Conservation (phyloP, 805 yeast genomes). For the Saccharomycopsis sp. region DNA sequence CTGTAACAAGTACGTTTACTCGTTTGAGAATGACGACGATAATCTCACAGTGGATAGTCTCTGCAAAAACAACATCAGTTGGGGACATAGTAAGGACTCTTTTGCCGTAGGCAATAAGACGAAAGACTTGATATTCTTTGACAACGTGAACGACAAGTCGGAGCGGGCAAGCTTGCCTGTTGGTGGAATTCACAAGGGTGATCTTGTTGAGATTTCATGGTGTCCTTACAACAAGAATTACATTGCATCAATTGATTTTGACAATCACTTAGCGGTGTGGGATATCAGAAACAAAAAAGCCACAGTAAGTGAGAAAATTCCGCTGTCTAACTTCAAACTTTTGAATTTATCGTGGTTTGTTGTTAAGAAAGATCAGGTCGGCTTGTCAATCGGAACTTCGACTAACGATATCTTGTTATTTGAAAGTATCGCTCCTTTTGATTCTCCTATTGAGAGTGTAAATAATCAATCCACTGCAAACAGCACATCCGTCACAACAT, state of each 20-base stretch:
- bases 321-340: slow-evolving; percentile 19
- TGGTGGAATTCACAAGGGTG: slow-evolving; percentile 20
- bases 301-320: slow-evolving; percentile 28
- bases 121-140: slow-evolving; percentile 40
- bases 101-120: slow-evolving; percentile 59
- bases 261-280: slow-evolving; percentile 50
- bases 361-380: slow-evolving; percentile 20
- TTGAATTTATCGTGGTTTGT: slow-evolving; percentile 33
- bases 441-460: slow-evolving; percentile 1
- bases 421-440: slow-evolving; percentile 20
- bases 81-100: slow-evolving; percentile 62
- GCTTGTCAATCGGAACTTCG: slow-evolving; percentile 32
- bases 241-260: slow-evolving; percentile 53
- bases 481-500: background rate
- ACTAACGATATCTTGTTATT: slow-evolving; percentile 34
- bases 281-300: slow-evolving; percentile 35
- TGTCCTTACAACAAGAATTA: slow-evolving; percentile 51
- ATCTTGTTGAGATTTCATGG: slow-evolving; percentile 47
- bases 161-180: slow-evolving; percentile 31
- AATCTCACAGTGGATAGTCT: slow-evolving; percentile 29
- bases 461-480: background rate
- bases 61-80: slow-evolving; percentile 34
- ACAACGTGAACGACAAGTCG: background rate
- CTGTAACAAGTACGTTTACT: slow-evolving; percentile 32
- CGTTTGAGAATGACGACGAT: slow-evolving; percentile 37